phyloP scores from a whole-genome alignment of 345 rosid species.

The Citrus australasica region DNA sequence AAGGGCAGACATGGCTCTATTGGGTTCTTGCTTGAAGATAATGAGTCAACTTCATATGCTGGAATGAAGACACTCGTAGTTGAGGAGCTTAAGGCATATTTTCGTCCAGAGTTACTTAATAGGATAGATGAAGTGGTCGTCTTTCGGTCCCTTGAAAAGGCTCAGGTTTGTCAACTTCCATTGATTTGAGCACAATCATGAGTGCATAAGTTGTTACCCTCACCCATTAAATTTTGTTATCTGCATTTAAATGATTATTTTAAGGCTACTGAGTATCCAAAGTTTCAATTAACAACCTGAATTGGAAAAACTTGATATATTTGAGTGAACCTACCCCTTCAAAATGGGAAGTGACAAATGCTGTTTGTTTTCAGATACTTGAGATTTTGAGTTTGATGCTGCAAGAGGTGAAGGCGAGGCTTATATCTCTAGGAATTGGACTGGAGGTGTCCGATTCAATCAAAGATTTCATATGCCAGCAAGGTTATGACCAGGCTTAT shows the following conservation, averaged over 20 bases:
- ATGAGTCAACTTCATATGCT: constrained; percentile 56
- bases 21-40: constrained; percentile 60
- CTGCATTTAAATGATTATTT: background rate
- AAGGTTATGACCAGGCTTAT: constrained; percentile 71
- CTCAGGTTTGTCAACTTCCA: constrained; percentile 64
- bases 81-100: constrained; percentile 84
- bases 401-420: constrained; percentile 76
- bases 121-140: constrained; percentile 95
- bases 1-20: constrained; percentile 74
- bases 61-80: constrained; percentile 75
- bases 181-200: background rate
- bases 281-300: background rate
- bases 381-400: constrained; percentile 76
- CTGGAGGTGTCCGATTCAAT: constrained; percentile 77
- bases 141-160: constrained; percentile 72
- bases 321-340: background rate
- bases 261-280: background rate
- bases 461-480: constrained; percentile 72
- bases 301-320: background rate
- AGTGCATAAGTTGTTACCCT: background rate
- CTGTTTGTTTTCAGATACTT: constrained; percentile 56
- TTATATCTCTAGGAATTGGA: constrained; percentile 71
- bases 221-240: background rate
- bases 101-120: constrained; percentile 95
- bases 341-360: background rate